phyloP scores from a whole-genome alignment of 2,329 filamentous ascomycete genomes.

The Teratosphaeriaceae sp. region DNA sequence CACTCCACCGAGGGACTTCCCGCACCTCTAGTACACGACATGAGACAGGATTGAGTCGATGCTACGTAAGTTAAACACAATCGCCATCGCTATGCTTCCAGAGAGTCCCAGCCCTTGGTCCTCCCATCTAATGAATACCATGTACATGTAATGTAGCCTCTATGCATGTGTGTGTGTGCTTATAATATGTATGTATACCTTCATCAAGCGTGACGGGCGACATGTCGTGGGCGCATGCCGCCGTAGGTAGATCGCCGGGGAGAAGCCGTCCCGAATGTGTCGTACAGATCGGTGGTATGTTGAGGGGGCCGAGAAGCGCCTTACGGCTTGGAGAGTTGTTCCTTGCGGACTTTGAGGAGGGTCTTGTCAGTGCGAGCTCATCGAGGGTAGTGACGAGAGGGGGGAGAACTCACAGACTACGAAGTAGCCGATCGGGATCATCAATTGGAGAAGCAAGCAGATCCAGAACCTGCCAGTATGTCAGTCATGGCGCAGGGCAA shows the following conservation, averaged over 20 bases:
- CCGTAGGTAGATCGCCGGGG: too few relatives aligned
- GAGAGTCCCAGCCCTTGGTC: conserved; percentile 2
- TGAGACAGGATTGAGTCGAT: too few relatives aligned
- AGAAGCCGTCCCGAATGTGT: neutral
- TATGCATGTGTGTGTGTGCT: neutral
- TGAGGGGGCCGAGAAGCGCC: neutral
- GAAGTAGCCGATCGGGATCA: conserved; percentile 53
- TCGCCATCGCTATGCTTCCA: neutral
- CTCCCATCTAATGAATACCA: neutral
- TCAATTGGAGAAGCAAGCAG: conserved; percentile 50
- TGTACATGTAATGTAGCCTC: neutral
- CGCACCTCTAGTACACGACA: too few relatives aligned
- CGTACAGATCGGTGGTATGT: neutral
- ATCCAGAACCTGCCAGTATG: conserved; percentile 54
- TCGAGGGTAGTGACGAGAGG: neutral
- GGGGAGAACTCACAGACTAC: conserved; percentile 35
- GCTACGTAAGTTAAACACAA: too few relatives aligned
- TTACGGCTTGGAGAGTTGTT: conserved; percentile 50
- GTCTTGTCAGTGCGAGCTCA: neutral
- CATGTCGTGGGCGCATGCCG: too few relatives aligned
- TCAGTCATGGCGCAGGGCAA: conserved; percentile 22
- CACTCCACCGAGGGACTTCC: too few relatives aligned
- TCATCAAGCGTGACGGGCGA: conserved; percentile 2
- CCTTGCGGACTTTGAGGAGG: conserved; percentile 20
- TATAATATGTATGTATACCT: neutral